Evolutionary conservation across 179 eudicot genomes (phyloP), one percentile per base, ranked within the genome.

Genomic region (Camellia oleifera): DNA sequence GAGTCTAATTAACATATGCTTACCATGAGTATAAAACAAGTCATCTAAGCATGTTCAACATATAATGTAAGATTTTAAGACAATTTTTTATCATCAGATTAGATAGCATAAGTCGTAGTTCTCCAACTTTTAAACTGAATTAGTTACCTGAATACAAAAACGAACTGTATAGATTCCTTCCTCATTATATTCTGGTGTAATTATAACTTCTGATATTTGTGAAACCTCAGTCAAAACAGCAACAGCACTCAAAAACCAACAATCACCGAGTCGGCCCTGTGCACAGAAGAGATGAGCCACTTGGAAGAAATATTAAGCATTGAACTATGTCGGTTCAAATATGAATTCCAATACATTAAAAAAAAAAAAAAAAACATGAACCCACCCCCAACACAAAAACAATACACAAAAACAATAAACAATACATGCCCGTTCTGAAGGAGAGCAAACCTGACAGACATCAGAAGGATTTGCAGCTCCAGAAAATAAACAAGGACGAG

Each of bases 231-330:
- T 91, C 72, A 96, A 83, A 82, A 96, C 99, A 85, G 99, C 99
- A 78, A 96, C 98, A 78, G 99, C 99, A 83, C 99, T 96, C 88
- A 96, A 81, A 89, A 96, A 96, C 99, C 99, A 96, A 80, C 99
- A 96, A 87, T 96, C 97, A 58, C 99, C 99, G 80, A 96, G 82
- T 79, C 94, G 98, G 6, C 99, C 99, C 99, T 96, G 91, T 54
- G 69, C 70, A 85, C 48, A 46, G 48, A 76, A 82, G 71, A 77
- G 54, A 4, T 48, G 42, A 61, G 69, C 48, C 45, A 14, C 32
- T 46, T 71, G 57, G 20, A 53, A 17, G 42, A 61, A 54, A 77
- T 26, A 67, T 12, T 63, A 76, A 84, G 78, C 42, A 74, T 70
- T 70, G 23, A 23, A 72, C 40, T 42, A 60, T 40, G 23, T 44